These are phyloP conservation scores for Zasmidium angulare DNA, from an alignment of 2,329 filamentous ascomycete genomes.

Conservation along the genomic window DNA sequence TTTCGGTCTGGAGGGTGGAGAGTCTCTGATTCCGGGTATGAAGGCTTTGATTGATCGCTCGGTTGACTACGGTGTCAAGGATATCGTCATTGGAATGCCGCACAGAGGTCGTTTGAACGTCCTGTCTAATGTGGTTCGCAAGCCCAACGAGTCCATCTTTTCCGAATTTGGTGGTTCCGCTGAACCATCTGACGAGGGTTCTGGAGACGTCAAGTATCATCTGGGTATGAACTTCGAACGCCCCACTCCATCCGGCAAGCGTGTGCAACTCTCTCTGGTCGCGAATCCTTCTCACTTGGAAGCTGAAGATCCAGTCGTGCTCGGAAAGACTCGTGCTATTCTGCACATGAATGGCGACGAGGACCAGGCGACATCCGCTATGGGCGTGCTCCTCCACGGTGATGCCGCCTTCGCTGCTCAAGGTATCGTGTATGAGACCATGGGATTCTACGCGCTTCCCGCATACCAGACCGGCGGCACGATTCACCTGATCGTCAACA, in stretches of 20 bases:
- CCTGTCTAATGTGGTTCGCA: slow-evolving; percentile 95
- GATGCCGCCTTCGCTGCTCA: slow-evolving; percentile 96
- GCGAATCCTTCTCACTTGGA: slow-evolving; percentile 98
- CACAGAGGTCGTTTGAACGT: slow-evolving; percentile 98
- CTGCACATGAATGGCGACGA: slow-evolving; percentile 99
- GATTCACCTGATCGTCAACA: slow-evolving; percentile 96
- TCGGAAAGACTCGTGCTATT: slow-evolving; percentile 96
- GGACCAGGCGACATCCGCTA: slow-evolving; percentile 80
- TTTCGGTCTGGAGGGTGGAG: slow-evolving; percentile 96
- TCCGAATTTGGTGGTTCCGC: slow-evolving; percentile 91
- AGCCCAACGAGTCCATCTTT: slow-evolving; percentile 99
- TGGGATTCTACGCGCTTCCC: slow-evolving; percentile 94
- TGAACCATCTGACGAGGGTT: slow-evolving; percentile 89
- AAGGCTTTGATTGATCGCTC: slow-evolving; percentile 98
- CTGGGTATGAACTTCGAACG: slow-evolving; percentile 99
- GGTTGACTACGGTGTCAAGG: slow-evolving; percentile 97
- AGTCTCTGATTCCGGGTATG: slow-evolving; percentile 97
- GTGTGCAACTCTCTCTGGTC: slow-evolving; percentile 96
- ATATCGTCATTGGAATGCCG: slow-evolving; percentile 99
- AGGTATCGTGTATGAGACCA: slow-evolving; percentile 96
- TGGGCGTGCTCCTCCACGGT: slow-evolving; percentile 94
- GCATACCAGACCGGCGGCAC: slow-evolving; percentile 97
- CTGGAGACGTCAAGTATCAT: slow-evolving; percentile 99
- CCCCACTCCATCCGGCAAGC: slow-evolving; percentile 95
- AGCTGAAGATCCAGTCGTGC: slow-evolving; percentile 94